Evolutionary conservation across 352 stramenopile genomes (phyloP).

Genomic region (Elongisporangium senticosum): DNA sequence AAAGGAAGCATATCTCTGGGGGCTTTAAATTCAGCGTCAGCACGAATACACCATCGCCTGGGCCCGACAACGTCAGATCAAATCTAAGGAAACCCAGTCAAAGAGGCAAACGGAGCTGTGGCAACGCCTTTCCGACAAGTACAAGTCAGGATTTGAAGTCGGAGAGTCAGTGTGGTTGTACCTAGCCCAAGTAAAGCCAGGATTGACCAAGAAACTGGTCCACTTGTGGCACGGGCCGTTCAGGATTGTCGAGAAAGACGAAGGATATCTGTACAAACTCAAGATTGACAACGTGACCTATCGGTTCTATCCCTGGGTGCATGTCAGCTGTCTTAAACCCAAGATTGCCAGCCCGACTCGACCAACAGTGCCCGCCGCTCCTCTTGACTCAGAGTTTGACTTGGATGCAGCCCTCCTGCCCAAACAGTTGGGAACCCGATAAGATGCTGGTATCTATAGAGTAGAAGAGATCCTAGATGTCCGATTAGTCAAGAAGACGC

Average conservation of each 20-base stretch:
- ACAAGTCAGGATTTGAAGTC: too few relatives aligned
- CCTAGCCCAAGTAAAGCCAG: slow-evolving; percentile 5
- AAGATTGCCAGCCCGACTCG: not conserved
- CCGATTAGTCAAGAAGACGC: not conserved
- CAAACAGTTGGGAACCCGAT: slow-evolving; percentile 6
- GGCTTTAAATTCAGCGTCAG: slow-evolving; percentile 1
- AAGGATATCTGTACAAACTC: slow-evolving; percentile 7
- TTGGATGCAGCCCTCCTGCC: slow-evolving; percentile 16
- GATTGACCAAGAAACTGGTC: slow-evolving; percentile 1
- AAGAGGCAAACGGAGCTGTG: too few relatives aligned
- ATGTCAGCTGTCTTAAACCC: slow-evolving; percentile 18
- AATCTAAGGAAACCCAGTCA: too few relatives aligned
- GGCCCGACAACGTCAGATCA: too few relatives aligned
- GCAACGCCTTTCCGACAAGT: too few relatives aligned
- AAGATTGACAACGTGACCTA: slow-evolving; percentile 4
- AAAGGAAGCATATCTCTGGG: slow-evolving; percentile 3
- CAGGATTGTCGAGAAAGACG: slow-evolving; percentile 8
- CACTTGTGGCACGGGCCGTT: slow-evolving; percentile 24
- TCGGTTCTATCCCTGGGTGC: slow-evolving; percentile 11
- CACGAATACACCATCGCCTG: slow-evolving; percentile 1
- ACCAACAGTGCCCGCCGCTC: not conserved
- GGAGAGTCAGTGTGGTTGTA: slow-evolving; percentile 2
- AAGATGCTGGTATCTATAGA: not conserved
- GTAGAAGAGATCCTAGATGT: slow-evolving; percentile 5
- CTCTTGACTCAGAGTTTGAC: slow-evolving; percentile 8